These are phyloP conservation scores for Colletotrichum costaricense DNA, from an alignment of 2,329 filamentous ascomycete species.

Conservation along the genomic window DNA sequence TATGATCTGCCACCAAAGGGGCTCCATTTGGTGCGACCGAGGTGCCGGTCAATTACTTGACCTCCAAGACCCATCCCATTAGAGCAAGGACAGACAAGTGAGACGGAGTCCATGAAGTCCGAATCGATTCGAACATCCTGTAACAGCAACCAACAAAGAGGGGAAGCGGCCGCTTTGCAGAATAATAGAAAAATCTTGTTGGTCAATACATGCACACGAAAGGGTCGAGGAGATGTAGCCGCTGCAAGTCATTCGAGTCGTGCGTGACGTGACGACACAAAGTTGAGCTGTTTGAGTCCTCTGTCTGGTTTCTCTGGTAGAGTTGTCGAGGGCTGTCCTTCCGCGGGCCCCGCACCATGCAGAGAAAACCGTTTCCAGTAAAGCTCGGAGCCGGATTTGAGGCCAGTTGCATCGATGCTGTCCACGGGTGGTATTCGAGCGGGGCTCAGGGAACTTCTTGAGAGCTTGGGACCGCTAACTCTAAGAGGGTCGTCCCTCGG, in stretches of 20 bases:
- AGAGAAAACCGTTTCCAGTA: conserved; percentile 25
- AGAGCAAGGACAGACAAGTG: background rate
- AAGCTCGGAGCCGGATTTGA: conserved; percentile 26
- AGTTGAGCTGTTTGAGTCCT: conserved; percentile 7
- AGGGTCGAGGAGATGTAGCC: conserved; percentile 23
- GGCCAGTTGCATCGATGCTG: conserved; percentile 25
- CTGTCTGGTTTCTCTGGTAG: conserved; percentile 10
- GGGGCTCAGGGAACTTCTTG: conserved; percentile 19
- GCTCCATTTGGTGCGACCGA: background rate
- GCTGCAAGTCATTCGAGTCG: conserved; percentile 35
- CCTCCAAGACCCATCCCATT: conserved; percentile 1
- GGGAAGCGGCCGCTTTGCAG: conserved; percentile 21
- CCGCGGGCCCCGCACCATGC: conserved; percentile 25
- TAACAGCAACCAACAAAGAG: background rate
- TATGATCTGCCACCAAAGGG: conserved; percentile 20
- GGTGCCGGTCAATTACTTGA: background rate
- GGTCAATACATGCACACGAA: conserved; percentile 17
- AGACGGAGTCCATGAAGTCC: background rate
- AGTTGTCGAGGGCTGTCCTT: conserved; percentile 1
- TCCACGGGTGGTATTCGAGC: conserved; percentile 16
- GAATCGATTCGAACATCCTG: background rate
- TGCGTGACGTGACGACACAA: conserved; percentile 29
- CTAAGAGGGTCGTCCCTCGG: background rate
- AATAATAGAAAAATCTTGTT: conserved; percentile 7
- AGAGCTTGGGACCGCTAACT: conserved; percentile 13